phyloP scores from a whole-genome alignment of 805 yeast species.

The Yamadazyma philogaea region DNA sequence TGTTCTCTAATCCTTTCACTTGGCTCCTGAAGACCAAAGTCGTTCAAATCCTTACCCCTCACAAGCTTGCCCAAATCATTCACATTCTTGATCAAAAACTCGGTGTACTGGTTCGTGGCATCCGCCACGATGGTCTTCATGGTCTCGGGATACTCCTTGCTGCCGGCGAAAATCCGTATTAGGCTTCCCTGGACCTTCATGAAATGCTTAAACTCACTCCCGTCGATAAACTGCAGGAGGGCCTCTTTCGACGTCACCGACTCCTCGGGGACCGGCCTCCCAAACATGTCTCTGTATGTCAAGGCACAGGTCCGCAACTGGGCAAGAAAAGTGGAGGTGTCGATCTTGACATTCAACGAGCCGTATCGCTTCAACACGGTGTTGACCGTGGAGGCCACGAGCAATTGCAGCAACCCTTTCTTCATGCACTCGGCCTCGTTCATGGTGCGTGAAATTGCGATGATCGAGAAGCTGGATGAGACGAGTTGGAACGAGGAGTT shows the following conservation, averaged over 20 bases:
- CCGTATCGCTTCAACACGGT: conserved; percentile 7
- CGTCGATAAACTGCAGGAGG: conserved; percentile 13
- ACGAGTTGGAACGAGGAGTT: no score
- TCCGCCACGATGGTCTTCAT: conserved; percentile 23
- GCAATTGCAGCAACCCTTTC: conserved; percentile 12
- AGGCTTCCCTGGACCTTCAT: conserved; percentile 19
- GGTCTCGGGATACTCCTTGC: conserved; percentile 17
- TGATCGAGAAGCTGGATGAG: no score
- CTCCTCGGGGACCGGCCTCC: conserved; percentile 11
- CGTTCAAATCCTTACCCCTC: conserved; percentile 3
- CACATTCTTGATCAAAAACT: conserved; percentile 20
- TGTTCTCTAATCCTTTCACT: not conserved
- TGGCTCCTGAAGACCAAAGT: no score
- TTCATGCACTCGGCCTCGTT: conserved; percentile 11
- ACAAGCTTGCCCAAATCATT: conserved; percentile 17
- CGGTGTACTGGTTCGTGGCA: conserved; percentile 19
- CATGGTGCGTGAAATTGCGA: no score
- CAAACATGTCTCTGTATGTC: conserved; percentile 12
- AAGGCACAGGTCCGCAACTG: conserved; percentile 7
- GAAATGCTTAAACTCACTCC: conserved; percentile 19
- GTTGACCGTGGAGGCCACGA: conserved; percentile 15
- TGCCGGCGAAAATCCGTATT: conserved; percentile 20
- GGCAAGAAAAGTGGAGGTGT: conserved; percentile 8
- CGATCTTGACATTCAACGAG: conserved; percentile 11
- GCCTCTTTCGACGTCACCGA: conserved; percentile 12